Evolutionary conservation across 345 rosid species (phyloP), one percentile per base, ranked within the genome.

Genomic region (Laguncularia racemosa): DNA sequence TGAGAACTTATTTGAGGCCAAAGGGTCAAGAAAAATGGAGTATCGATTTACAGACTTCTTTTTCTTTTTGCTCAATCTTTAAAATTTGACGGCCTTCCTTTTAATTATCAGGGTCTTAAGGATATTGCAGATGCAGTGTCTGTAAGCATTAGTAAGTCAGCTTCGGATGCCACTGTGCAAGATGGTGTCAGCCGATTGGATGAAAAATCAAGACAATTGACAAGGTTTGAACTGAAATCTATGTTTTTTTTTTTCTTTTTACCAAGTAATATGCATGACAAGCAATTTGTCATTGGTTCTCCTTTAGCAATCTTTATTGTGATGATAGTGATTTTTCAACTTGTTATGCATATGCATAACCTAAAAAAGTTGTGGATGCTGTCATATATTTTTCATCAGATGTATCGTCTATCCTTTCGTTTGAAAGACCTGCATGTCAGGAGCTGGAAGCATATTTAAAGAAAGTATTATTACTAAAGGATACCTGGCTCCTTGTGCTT

Each of bases 31-130:
- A 43, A 55, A 48, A 20, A 28, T 21, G 15, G 56, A 53, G n/a
- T 3, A 19, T 19, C 28, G 2, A 20, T 19, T 2, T 44, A 20
- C 43, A 13, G 4, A 10, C 28, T 12, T 8, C 33, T 5, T 54
- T 23, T 21, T 3, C 20, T 28, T 13, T 13, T 11, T 46, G 12
- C 18, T 50, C 17, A 51, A 23, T 0, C 2, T 14, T 52, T 52
- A 18, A 33, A 14, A 23, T 23, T 23, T 17, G 46, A 57, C 15
- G n/a, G 16, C 70, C 18, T 46, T 44, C 48, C 48, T 62, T 56
- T 12, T 48, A 23, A 23, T 44, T 60, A 48, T 53, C 78, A 82
- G 92, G 88, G 92, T 60, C 81, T 81, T 43, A 79, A 84, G 76
- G 78, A 66, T 6, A 52, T 85, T 54, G 52, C 73, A 13, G 85